A percentile compares a stretch with the other conserved stretches of the same genome.
phyloP scores from a whole-genome alignment of 192 early-diverging fungal species.

The Jimgerdemannia lactiflua region DNA sequence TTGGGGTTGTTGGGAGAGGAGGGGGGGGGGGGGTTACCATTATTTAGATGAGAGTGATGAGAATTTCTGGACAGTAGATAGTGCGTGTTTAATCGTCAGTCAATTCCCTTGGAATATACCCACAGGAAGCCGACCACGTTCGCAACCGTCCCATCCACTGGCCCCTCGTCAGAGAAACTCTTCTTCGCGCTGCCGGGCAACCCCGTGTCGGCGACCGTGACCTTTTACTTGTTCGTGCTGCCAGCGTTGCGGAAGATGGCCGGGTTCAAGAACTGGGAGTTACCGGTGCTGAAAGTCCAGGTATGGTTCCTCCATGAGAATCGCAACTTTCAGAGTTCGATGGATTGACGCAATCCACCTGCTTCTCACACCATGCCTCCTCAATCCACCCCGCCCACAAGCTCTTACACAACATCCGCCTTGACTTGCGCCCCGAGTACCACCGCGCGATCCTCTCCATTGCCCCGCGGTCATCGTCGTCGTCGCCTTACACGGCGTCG shows the following conservation, averaged over 20 bases:
- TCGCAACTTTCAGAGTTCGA: not conserved
- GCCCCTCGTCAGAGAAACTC: constrained; percentile 43
- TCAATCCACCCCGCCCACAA: constrained; percentile 1
- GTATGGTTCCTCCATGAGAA: constrained; percentile 32
- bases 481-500: not conserved
- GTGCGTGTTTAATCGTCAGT: too few relatives aligned
- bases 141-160: constrained; percentile 59
- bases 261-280: constrained; percentile 52
- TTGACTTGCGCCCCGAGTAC: constrained; percentile 72
- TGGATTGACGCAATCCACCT: not conserved
- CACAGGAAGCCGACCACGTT: constrained; percentile 92
- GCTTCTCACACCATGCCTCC: not conserved
- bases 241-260: constrained; percentile 81
- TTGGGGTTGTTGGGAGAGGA: too few relatives aligned
- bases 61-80: too few relatives aligned
- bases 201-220: constrained; percentile 88
- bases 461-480: constrained; percentile 22
- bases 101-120: too few relatives aligned
- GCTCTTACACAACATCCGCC: constrained; percentile 44
- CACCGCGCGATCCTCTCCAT: constrained; percentile 46
- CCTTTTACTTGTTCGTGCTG: constrained; percentile 87
- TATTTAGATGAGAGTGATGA: too few relatives aligned
- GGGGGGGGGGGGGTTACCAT: too few relatives aligned
- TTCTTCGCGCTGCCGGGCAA: constrained; percentile 94
- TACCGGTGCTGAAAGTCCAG: constrained; percentile 52